Evolutionary conservation across 768 basidiomycete species (phyloP).

Genomic region (Agaricus sinodeliciosus): DNA sequence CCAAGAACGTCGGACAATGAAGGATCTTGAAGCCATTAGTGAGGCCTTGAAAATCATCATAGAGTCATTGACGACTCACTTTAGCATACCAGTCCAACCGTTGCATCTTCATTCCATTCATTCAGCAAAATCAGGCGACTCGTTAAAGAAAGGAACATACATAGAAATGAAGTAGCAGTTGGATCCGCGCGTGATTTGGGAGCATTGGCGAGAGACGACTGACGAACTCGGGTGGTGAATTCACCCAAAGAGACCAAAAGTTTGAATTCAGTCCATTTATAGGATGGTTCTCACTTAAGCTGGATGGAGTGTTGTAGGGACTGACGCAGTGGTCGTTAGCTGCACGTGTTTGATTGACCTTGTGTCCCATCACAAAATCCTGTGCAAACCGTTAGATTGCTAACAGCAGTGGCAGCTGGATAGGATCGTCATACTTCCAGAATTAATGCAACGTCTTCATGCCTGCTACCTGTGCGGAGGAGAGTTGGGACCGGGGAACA

Average conservation of each 20-base stretch:
- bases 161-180: conserved; percentile 17
- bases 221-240: conserved; percentile 16
- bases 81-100: conserved; percentile 11
- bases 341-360: conserved; percentile 1
- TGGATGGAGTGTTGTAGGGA: not conserved
- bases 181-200: conserved; percentile 13
- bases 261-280: conserved; percentile 10
- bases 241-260: conserved; percentile 17
- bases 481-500: conserved; percentile 8
- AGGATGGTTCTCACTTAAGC: not conserved
- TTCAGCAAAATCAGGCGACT: conserved; percentile 3
- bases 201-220: conserved; percentile 14
- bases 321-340: not conserved
- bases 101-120: not conserved
- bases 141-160: conserved; percentile 4
- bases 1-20: conserved; percentile 18
- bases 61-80: not conserved
- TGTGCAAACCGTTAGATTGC: not conserved
- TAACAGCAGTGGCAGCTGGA: conserved; percentile 1
- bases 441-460: conserved; percentile 22
- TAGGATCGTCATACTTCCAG: conserved; percentile 14
- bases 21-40: conserved; percentile 12
- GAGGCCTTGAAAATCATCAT: not conserved
- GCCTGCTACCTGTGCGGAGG: conserved; percentile 15
- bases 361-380: conserved; percentile 11